A percentile compares a stretch with the other conserved stretches of the same genome.
Conservation (phyloP, 345 rosid genomes). For the Triadica sebifera region DNA sequence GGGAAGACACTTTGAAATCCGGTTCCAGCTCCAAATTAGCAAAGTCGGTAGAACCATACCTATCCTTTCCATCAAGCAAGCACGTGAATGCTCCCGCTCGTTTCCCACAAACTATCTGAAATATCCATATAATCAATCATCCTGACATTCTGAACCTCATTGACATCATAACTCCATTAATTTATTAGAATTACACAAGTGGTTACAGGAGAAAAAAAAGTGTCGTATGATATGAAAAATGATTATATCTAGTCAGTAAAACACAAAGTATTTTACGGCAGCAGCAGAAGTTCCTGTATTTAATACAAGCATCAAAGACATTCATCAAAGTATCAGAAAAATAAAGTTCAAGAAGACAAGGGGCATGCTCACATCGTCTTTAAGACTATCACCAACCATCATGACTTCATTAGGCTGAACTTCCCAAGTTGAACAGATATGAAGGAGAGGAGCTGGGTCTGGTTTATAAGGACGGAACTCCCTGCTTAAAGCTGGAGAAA, state of each 20-base stretch:
- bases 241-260: neutral
- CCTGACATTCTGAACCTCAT: neutral
- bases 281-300: neutral
- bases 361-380: conserved; percentile 72
- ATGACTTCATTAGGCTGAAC: conserved; percentile 78
- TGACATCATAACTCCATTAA: neutral
- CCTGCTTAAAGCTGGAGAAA: conserved; percentile 91
- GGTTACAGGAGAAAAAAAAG: neutral
- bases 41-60: conserved; percentile 54
- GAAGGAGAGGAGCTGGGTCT: conserved; percentile 85
- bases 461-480: conserved; percentile 94
- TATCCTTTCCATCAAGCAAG: conserved; percentile 80
- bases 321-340: neutral
- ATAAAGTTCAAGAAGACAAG: neutral
- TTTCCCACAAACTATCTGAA: conserved; percentile 84
- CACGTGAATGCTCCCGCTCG: conserved; percentile 84
- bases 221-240: neutral
- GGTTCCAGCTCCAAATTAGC: conserved; percentile 50
- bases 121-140: conserved; percentile 14
- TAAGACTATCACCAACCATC: conserved; percentile 97
- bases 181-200: neutral
- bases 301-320: neutral
- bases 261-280: neutral
- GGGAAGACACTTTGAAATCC: conserved; percentile 73
- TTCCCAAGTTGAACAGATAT: conserved; percentile 82